Evolutionary conservation across 2,329 filamentous ascomycete species (phyloP), one percentile per base, ranked within the genome.

Genomic region (Penicillium sp.): DNA sequence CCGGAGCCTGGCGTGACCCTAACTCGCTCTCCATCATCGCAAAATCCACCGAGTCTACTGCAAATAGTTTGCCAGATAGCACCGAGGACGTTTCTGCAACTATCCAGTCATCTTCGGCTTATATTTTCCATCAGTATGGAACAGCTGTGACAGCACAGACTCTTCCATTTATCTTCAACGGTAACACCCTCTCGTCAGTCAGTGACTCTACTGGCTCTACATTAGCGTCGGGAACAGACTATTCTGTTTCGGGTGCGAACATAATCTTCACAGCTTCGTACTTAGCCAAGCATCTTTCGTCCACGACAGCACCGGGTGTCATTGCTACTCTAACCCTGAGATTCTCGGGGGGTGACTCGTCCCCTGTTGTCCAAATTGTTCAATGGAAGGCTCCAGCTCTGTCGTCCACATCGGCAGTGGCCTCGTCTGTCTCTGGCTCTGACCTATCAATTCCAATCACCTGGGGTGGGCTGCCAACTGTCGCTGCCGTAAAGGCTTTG

Each of bases 81-180:
- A 84, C 83, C 0, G 78, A 75, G 0, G 82, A 86, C 59, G 71
- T 72, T 3, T 63, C 70, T 0, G 78, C 79, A 0, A 75, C 76
- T 0, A 74, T 66, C 2, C 82, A 86, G 61, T 72, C 61, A 5
- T 81, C 78, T 25, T 83, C 80, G 0, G 84, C 84, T 0, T 84
- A 80, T 61, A 71, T 86, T 9, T 86, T 83, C 70, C 81, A 85
- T 64, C 76, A 79, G 60, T 74, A 75, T 7, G 81, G 82, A 23
- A 75, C 75, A 1, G 64, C 70, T 0, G 74, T 84, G 0, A 65
- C 67, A 0, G 77, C 77, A 31, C 72, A 79, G 51, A 77, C 70
- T 0, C 71, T 85, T 0, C 75, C 79, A 0, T 84, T 83, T 64
- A 61, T 79, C 7, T 76, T 86, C 53, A 84, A 86, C 61, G 82